phyloP scores from a whole-genome alignment of 2,329 filamentous ascomycete species.

The Mycocentrospora acerina region DNA sequence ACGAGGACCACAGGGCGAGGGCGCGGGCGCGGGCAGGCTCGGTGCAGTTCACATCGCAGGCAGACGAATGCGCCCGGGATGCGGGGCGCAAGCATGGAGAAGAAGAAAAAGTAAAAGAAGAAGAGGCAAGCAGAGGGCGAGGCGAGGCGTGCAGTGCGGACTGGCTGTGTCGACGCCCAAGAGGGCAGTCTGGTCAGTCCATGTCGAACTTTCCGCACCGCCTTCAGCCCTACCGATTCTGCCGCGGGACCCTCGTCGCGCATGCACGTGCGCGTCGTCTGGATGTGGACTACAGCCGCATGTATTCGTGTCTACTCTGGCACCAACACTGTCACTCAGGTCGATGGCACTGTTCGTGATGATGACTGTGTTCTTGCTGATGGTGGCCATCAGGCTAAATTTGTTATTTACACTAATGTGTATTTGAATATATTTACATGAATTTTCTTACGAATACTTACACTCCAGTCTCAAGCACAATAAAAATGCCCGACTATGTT shows the following conservation, averaged over 20 bases:
- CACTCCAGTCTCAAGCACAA: background rate
- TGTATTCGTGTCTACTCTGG: no score
- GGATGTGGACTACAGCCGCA: no score
- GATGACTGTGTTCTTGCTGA: no score
- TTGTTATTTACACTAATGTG: no score
- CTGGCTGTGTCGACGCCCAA: slow-evolving; percentile 4
- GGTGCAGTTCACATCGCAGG: slow-evolving; percentile 41
- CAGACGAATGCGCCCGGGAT: slow-evolving; percentile 42
- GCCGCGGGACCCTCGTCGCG: slow-evolving; percentile 25
- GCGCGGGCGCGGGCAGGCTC: slow-evolving; percentile 22
- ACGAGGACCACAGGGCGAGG: slow-evolving; percentile 12
- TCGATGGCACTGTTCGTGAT: no score
- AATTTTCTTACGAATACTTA: background rate
- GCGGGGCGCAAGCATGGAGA: slow-evolving; percentile 41
- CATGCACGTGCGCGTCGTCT: slow-evolving; percentile 38
- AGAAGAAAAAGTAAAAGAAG: no score
- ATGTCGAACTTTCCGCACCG: no score
- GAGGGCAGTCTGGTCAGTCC: no score
- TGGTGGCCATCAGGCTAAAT: no score
- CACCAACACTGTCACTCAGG: no score
- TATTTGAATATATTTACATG: no score
- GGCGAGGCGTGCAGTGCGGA: slow-evolving; percentile 5
- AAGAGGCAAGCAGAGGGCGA: background rate
- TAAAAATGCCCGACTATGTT: background rate
- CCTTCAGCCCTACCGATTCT: slow-evolving; percentile 31